These are phyloP conservation scores for Picea glauca DNA, from an alignment of 75 land plant genomes.

Conservation along the genomic window DNA sequence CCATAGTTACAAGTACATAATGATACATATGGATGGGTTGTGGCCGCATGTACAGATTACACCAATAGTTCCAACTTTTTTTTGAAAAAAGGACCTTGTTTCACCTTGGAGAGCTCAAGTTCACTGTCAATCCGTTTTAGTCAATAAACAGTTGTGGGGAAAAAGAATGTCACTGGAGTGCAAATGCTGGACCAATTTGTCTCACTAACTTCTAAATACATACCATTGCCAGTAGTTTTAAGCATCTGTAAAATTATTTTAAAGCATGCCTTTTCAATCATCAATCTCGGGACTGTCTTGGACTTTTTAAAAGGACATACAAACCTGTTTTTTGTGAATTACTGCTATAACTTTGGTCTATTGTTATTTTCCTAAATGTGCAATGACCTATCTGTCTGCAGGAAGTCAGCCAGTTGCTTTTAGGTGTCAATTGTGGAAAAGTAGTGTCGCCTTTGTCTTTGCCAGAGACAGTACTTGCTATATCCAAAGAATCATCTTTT, in stretches of 20 bases:
- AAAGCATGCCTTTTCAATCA: background rate
- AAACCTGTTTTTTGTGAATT: background rate
- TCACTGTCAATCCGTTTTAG: conserved; percentile 1
- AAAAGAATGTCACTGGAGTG: background rate
- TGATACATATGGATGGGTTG: too few species aligned
- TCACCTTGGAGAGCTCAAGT: background rate
- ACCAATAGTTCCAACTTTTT: background rate
- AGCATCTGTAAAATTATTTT: background rate
- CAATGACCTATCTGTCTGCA: conserved; percentile 14
- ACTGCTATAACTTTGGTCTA: background rate
- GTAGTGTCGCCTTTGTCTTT: conserved; percentile 43
- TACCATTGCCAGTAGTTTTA: background rate
- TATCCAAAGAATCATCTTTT: conserved; percentile 47
- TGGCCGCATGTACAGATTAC: too few species aligned
- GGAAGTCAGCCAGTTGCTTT: conserved; percentile 89
- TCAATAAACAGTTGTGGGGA: background rate
- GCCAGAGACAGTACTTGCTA: conserved; percentile 29
- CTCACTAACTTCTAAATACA: background rate
- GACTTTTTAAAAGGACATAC: background rate
- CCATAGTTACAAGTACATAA: too few species aligned
- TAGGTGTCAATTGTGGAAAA: conserved; percentile 74
- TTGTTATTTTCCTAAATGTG: background rate
- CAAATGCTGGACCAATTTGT: background rate
- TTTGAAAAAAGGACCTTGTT: background rate
- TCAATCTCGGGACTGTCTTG: too few species aligned